Evolutionary conservation across 1,284 basidiomycete genomes (phyloP).

Genomic region (Psilocybe mexicana): DNA sequence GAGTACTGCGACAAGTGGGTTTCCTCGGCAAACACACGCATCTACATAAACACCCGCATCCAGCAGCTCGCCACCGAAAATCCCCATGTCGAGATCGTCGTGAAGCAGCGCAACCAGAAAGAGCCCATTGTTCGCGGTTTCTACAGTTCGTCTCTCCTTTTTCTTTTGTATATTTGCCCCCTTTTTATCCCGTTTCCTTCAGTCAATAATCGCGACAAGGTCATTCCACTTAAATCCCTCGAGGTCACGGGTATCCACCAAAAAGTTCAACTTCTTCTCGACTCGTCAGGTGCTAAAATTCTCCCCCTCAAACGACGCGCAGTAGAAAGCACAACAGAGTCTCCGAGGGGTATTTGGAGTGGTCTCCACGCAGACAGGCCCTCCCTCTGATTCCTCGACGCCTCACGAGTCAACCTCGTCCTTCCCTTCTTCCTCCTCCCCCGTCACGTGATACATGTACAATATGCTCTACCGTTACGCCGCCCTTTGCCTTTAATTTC

Average conservation of each 20-base stretch:
- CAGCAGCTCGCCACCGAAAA: constrained; percentile 64
- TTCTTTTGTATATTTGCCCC: constrained; percentile 4
- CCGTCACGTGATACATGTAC: constrained; percentile 32
- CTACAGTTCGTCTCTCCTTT: constrained; percentile 51
- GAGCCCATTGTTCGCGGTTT: constrained; percentile 79
- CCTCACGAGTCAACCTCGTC: background rate
- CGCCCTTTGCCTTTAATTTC: constrained; percentile 23
- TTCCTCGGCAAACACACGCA: constrained; percentile 69
- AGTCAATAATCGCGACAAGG: constrained; percentile 83
- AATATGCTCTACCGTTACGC: constrained; percentile 18
- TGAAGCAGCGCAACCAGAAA: constrained; percentile 69
- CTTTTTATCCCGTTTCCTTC: constrained; percentile 5
- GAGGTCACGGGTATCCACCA: constrained; percentile 70
- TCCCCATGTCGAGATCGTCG: constrained; percentile 81
- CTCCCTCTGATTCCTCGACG: constrained; percentile 29
- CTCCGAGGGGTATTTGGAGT: constrained; percentile 84
- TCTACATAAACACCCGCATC: constrained; percentile 64
- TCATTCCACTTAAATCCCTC: constrained; percentile 70
- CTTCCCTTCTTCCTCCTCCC: constrained; percentile 13
- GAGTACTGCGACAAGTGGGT: constrained; percentile 83
- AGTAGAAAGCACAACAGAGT: constrained; percentile 77
- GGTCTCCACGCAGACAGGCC: constrained; percentile 72
- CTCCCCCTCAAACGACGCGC: constrained; percentile 69
- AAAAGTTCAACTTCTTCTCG: constrained; percentile 80
- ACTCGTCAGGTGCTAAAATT: constrained; percentile 83